Evolutionary conservation across 2,329 filamentous ascomycete genomes (phyloP).

Genomic region (Helotiales sp.): DNA sequence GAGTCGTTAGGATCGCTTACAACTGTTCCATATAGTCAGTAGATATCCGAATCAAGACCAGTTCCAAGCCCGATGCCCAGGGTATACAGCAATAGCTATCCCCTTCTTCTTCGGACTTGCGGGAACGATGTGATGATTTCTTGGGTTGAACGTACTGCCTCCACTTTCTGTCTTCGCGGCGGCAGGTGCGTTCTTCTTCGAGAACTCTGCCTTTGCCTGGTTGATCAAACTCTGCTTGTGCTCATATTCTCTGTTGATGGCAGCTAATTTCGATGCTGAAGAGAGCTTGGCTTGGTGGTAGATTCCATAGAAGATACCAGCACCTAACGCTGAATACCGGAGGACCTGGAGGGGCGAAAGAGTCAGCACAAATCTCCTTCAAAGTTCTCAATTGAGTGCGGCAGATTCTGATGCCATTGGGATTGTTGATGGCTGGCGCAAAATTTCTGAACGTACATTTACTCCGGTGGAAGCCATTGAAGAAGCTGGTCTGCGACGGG

Average conservation of each 20-base stretch:
- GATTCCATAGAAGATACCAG: conserved; percentile 94
- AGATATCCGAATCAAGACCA: background rate
- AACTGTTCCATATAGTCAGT: conserved; percentile 52
- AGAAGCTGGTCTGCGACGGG: conserved; percentile 21
- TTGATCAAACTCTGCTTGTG: conserved; percentile 91
- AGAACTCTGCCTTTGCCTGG: conserved; percentile 89
- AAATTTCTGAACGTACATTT: conserved; percentile 52
- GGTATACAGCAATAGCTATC: background rate
- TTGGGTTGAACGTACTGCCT: conserved; percentile 42
- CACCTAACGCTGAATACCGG: conserved; percentile 91
- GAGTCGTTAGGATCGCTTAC: conserved; percentile 80
- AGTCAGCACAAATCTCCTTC: background rate
- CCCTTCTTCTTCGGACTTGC: background rate
- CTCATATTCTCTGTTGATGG: conserved; percentile 81
- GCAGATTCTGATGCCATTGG: conserved; percentile 8
- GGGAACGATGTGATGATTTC: background rate
- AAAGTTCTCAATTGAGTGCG: background rate
- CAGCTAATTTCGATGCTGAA: conserved; percentile 70
- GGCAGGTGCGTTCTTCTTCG: conserved; percentile 71
- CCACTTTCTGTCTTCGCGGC: conserved; percentile 45
- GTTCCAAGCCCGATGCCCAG: background rate
- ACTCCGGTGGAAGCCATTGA: conserved; percentile 53
- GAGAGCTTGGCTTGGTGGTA: conserved; percentile 87
- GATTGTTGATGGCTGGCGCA: conserved; percentile 16
- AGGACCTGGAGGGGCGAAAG: conserved; percentile 70